A percentile compares a stretch with the other conserved stretches of the same genome.
Conservation (phyloP, 495 filamentous ascomycete species). For the Aspergillus incahuasiensis region DNA sequence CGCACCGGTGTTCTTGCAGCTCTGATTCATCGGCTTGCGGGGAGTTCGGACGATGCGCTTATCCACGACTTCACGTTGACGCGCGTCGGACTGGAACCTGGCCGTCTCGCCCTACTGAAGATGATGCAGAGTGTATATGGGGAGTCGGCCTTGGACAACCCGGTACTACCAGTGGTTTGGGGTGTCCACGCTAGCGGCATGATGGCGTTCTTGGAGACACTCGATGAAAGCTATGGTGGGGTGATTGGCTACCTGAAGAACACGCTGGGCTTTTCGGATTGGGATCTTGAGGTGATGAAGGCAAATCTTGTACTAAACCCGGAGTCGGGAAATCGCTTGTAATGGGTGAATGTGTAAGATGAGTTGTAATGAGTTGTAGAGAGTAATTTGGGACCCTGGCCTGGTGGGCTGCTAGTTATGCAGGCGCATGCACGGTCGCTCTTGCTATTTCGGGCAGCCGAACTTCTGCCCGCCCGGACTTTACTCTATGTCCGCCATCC, state of each 20-base stretch:
- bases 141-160: constrained; percentile 20
- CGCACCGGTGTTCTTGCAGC: constrained; percentile 59
- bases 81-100: constrained; percentile 26
- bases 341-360: background rate
- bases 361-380: background rate
- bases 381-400: too few relatives aligned
- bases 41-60: constrained; percentile 40
- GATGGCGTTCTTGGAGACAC: constrained; percentile 25
- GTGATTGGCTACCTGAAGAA: constrained; percentile 1
- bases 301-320: background rate
- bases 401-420: background rate
- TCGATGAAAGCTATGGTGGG: constrained; percentile 20
- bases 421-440: background rate
- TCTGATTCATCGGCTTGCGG: constrained; percentile 51
- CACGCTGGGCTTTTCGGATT: background rate
- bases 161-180: constrained; percentile 25
- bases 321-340: background rate
- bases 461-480: too few relatives aligned
- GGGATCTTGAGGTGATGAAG: background rate
- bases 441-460: background rate
- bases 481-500: too few relatives aligned
- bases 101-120: constrained; percentile 20
- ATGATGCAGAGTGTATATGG: constrained; percentile 21
- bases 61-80: constrained; percentile 45
- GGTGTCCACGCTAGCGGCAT: constrained; percentile 26